Conservation (phyloP, 2,329 filamentous ascomycete genomes). For the Lachnellula willkommii region DNA sequence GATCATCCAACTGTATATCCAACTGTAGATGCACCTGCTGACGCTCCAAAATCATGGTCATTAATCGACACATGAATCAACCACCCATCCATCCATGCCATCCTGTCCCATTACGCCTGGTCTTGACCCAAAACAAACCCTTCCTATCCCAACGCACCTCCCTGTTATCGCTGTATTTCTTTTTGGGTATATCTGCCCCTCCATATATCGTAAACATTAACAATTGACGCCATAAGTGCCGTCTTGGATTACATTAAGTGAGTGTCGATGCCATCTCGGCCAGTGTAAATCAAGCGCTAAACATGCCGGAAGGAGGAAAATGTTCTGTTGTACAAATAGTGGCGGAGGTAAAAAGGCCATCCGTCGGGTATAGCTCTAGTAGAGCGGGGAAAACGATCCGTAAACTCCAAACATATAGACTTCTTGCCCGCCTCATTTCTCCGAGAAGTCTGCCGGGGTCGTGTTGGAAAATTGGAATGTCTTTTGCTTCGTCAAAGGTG, state of each 20-base stretch:
- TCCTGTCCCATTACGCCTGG: conserved; percentile 13
- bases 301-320: conserved; percentile 16
- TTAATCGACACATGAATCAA: conserved; percentile 19
- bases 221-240: conserved; percentile 3
- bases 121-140: conserved; percentile 6
- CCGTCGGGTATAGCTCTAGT: conserved; percentile 11
- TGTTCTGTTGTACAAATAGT: conserved; percentile 19
- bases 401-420: background rate
- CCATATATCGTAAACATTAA: conserved; percentile 17
- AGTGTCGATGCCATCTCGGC: conserved; percentile 7
- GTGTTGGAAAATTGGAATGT: conserved; percentile 32
- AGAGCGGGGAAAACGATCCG: conserved; percentile 1
- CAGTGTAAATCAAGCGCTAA: conserved; percentile 15
- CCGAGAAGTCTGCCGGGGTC: conserved; percentile 30
- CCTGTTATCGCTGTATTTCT: background rate
- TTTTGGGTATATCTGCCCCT: conserved; percentile 13
- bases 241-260: conserved; percentile 26
- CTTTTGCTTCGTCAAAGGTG: conserved; percentile 26
- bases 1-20: conserved; percentile 8
- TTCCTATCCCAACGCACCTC: too few species aligned
- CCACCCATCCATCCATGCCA: background rate
- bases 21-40: conserved; percentile 10
- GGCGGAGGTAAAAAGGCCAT: conserved; percentile 2
- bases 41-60: conserved; percentile 11
- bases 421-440: conserved; percentile 19